These are phyloP conservation scores for Erodium trifolium DNA, from an alignment of 441 rosid genomes.

Conservation along the genomic window DNA sequence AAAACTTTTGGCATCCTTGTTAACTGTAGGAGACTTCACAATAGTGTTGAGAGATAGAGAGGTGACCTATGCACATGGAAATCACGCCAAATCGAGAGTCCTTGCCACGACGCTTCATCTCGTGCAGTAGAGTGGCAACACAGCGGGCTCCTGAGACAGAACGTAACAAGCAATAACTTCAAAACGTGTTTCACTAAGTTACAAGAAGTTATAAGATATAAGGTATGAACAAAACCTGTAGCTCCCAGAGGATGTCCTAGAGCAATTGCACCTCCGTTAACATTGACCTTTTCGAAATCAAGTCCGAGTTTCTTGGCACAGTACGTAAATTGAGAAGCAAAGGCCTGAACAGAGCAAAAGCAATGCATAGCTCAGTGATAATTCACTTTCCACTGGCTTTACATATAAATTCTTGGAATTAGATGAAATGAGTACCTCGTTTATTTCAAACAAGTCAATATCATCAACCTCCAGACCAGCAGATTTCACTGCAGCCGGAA, in stretches of 20 bases:
- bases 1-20: too few species aligned
- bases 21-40: too few species aligned
- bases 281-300: conserved; percentile 48
- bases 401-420: conserved; percentile 4
- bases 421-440: conserved; percentile 49
- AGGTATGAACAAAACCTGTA: conserved; percentile 37
- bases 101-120: conserved; percentile 63
- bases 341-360: conserved; percentile 46
- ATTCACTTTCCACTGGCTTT: not conserved
- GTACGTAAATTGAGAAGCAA: conserved; percentile 77
- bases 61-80: conserved; percentile 56
- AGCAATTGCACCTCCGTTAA: conserved; percentile 70
- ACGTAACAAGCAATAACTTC: too few species aligned
- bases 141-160: conserved; percentile 47
- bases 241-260: conserved; percentile 74
- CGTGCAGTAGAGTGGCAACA: conserved; percentile 52
- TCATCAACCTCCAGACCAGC: conserved; percentile 82
- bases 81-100: conserved; percentile 57
- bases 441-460: conserved; percentile 89
- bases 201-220: too few species aligned
- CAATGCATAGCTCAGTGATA: not conserved
- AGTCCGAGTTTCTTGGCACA: conserved; percentile 50
- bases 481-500: conserved; percentile 90
- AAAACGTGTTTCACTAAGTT: too few species aligned
- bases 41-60: too few species aligned